phyloP scores from a whole-genome alignment of 257 asterid species.

The Marsdenia floribunda region DNA sequence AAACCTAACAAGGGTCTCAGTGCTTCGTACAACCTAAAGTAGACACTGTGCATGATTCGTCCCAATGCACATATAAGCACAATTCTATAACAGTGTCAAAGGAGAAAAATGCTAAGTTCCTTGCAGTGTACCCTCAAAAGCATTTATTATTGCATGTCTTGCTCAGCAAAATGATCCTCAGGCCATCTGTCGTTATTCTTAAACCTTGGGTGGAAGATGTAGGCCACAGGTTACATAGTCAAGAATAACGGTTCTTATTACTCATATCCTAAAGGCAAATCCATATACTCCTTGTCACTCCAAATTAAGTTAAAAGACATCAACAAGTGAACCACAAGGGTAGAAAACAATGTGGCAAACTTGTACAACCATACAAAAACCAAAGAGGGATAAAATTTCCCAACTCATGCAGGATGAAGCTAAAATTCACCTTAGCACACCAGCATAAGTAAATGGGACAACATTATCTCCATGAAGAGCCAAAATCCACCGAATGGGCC shows the following conservation, averaged over 20 bases:
- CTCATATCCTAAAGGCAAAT: background rate
- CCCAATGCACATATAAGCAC: background rate
- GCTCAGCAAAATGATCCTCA: background rate
- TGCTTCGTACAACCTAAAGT: background rate
- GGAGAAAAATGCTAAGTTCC: background rate
- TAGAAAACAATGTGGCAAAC: background rate
- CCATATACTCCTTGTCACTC: background rate
- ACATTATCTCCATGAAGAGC: slow-evolving; percentile 79
- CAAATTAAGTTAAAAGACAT: background rate
- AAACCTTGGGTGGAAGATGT: background rate
- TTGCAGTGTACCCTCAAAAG: background rate
- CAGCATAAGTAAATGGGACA: slow-evolving; percentile 77
- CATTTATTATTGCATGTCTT: background rate
- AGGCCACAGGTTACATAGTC: background rate
- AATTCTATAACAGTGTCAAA: background rate
- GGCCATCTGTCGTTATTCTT: background rate
- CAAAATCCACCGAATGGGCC: slow-evolving; percentile 96
- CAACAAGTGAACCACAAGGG: background rate
- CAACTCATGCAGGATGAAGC: slow-evolving; percentile 7
- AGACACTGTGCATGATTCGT: background rate
- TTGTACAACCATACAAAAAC: background rate
- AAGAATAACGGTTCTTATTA: background rate
- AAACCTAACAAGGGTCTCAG: background rate
- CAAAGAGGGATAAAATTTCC: background rate
- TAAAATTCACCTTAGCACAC: slow-evolving; percentile 61